These are phyloP conservation scores for Diaporthe sp. DNA, from an alignment of 2,329 filamentous ascomycete species.

Conservation along the genomic window DNA sequence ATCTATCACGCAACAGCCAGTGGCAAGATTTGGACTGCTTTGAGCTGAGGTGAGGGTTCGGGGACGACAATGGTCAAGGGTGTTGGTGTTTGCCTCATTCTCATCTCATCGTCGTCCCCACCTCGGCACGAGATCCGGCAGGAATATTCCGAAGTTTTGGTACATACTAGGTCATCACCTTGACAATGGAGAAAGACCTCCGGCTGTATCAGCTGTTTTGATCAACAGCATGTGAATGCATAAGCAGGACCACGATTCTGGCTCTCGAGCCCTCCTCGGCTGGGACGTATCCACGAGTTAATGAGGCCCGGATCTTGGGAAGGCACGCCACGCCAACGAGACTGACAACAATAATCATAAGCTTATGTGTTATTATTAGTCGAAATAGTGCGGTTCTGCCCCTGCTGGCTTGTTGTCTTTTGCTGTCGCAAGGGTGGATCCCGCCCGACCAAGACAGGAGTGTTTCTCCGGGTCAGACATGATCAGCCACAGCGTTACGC, in stretches of 20 bases:
- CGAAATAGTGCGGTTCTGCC: neutral
- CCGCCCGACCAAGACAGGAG: neutral
- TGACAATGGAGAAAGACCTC: neutral
- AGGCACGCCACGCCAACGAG: neutral
- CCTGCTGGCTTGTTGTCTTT: neutral
- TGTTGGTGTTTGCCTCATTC: neutral
- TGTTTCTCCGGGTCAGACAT: slow-evolving; percentile 10
- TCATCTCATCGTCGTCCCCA: slow-evolving; percentile 6
- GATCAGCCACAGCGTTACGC: slow-evolving; percentile 3
- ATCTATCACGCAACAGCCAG: neutral
- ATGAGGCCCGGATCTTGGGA: neutral
- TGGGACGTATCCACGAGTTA: neutral
- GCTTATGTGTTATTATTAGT: neutral
- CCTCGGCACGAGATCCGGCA: neutral
- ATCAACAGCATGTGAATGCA: neutral
- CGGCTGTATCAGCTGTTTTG: neutral
- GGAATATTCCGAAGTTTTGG: slow-evolving; percentile 6
- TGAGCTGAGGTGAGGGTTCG: slow-evolving; percentile 6
- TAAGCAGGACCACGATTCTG: neutral
- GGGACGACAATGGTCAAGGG: neutral
- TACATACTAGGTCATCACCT: neutral
- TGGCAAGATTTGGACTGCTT: neutral
- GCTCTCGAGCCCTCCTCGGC: neutral
- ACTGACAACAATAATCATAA: neutral
- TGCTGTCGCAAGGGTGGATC: neutral